phyloP scores from a whole-genome alignment of 2,329 filamentous ascomycete species.

The Neofusicoccum ribis region DNA sequence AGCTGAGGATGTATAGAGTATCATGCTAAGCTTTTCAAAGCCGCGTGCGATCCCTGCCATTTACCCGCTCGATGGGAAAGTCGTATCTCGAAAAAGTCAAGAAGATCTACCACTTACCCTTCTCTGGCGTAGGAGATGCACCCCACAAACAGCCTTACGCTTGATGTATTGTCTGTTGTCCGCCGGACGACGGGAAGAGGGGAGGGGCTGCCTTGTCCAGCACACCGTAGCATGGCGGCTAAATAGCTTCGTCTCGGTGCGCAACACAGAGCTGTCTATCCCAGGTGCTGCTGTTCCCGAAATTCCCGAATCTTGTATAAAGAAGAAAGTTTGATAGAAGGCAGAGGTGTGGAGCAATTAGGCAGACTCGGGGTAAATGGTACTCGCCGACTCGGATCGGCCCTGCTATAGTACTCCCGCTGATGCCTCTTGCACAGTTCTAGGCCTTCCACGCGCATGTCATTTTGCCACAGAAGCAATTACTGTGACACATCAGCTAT shows the following conservation, averaged over 20 bases:
- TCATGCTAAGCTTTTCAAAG: constrained; percentile 5
- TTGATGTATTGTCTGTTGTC: neutral
- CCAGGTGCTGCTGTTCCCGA: too few species aligned
- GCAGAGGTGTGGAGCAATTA: neutral
- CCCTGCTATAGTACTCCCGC: neutral
- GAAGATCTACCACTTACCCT: neutral
- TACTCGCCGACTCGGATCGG: neutral
- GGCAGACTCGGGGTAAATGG: neutral
- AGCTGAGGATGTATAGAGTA: neutral
- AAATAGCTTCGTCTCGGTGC: neutral
- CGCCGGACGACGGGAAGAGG: neutral
- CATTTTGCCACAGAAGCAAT: too few species aligned
- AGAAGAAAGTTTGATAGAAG: neutral
- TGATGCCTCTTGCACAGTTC: neutral
- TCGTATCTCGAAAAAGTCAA: neutral
- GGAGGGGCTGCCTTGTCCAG: neutral
- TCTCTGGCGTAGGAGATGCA: neutral
- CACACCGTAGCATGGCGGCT: neutral
- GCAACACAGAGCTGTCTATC: neutral
- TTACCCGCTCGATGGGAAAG: neutral
- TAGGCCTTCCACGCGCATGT: too few species aligned
- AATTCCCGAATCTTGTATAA: neutral
- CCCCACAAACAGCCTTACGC: neutral
- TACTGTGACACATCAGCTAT: too few species aligned
- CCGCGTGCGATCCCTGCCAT: neutral